Evolutionary conservation across 805 yeast genomes (phyloP), one percentile per base, ranked within the genome.

Genomic region (Torulaspora microellipsoides): DNA sequence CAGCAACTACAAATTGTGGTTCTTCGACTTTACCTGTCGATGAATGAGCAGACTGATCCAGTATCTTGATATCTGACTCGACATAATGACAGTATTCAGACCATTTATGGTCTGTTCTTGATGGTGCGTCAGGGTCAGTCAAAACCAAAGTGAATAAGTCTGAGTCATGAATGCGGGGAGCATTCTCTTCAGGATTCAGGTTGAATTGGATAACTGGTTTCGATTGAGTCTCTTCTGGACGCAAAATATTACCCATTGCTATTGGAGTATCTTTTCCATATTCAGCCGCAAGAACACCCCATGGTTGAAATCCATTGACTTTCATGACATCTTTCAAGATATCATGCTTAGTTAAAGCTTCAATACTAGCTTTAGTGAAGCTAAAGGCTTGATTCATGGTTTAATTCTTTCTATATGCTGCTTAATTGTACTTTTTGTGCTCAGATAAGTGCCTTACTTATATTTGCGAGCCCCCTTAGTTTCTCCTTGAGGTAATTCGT

Each of bases 51-150:
- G 38, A 27, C 11, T 47, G 42, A 23, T 42, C 43, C 13, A 48
- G 34, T 15, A 60, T 38, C 41, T 51, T 51, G 30, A 60, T 46
- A 52, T 82, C 81, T 2, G 79, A 65, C 27, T 72, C 67, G 31
- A 89, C 69, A 73, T 78, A 86, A 67, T 89, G 97, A 42, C 84
- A 80, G 62, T 72, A 89, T 65, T 89, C 95, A 2, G 93, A 82
- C 95, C 95, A 88, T 60, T 81, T 86, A 58, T 82, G 79, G 62
- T 89, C 96, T 2, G 76, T 73, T 53, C 80, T 75, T 3, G 89
- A 77, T 11, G 97, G 97, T 7, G 96, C 96, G 69, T 89, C 96
- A 1, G 97, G 97, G 64, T 89, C 96, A 7, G 96, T 90, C 52
- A 89, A 54, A 2, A 85, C 85, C 52, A 90, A 67, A 9, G 93